These are phyloP conservation scores for Fusarium sp. DNA, from an alignment of 2,329 filamentous ascomycete species.

Conservation along the genomic window DNA sequence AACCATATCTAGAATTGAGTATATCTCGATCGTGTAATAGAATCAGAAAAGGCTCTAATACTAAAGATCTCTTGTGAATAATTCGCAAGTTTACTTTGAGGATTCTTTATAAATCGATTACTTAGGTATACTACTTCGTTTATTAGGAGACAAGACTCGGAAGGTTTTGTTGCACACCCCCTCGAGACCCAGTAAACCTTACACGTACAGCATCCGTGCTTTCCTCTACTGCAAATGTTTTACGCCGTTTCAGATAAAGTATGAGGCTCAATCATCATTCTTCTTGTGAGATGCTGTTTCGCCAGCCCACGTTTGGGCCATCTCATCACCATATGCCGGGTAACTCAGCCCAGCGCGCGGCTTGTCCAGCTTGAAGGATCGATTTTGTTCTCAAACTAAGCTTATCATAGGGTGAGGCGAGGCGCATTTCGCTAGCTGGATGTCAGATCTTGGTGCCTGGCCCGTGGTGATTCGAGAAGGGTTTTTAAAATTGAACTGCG, in stretches of 20 bases:
- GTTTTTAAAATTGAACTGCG: slow-evolving; percentile 18
- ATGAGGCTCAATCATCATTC: slow-evolving; percentile 10
- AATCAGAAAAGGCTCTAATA: background rate
- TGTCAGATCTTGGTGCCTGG: slow-evolving; percentile 23
- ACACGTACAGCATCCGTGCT: background rate
- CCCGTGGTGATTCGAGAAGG: slow-evolving; percentile 13
- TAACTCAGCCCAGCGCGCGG: slow-evolving; percentile 37
- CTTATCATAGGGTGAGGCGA: slow-evolving; percentile 14
- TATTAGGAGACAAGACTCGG: background rate
- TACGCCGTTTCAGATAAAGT: slow-evolving; percentile 23
- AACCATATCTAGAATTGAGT: background rate
- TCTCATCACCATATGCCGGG: slow-evolving; percentile 16
- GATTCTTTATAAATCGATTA: background rate
- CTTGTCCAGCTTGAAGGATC: slow-evolving; percentile 8
- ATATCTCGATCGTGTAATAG: background rate
- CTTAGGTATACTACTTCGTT: background rate
- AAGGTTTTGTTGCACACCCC: background rate
- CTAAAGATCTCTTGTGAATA: background rate
- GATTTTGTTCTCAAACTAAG: background rate
- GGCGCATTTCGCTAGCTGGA: slow-evolving; percentile 9
- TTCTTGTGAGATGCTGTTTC: slow-evolving; percentile 5
- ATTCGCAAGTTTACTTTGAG: background rate
- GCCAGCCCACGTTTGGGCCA: background rate
- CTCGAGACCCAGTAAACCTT: background rate
- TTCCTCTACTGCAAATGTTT: slow-evolving; percentile 9